Evolutionary conservation across 2,329 filamentous ascomycete species (phyloP), one percentile per base, ranked within the genome.

Genomic region (Pseudogymnoascus sp.): DNA sequence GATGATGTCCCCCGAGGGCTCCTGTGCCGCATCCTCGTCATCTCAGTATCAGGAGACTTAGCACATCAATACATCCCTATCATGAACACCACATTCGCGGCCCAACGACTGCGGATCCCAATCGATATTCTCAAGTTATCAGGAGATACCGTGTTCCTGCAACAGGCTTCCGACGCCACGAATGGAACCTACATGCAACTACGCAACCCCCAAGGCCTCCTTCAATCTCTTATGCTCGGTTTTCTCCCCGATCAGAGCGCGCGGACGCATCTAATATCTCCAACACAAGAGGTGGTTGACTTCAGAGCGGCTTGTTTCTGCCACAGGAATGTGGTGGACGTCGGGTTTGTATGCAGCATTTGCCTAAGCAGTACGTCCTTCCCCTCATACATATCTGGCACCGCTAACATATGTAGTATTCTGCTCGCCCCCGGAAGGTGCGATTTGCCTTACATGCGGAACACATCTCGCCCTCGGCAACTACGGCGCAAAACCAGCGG

Each of bases 261-360:
- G 21, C 78, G 87, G 8, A 75, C 82, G 53, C 83, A 88, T 64
- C 78, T 99, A 44, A 83, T 96, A 44, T 79, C 89, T 4, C 93
- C 95, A 0, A 91, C 89, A 6, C 88, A 91, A 38, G 89, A 93
- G 63, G 87, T 89, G 50, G 92, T 99, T 46, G 96, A 99, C 77
- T 99, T 99, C 74, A 86, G 95, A 46, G 93, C 96, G n/a, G 95
- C 95, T 3, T 99, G 95, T 74, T 99, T 99, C 78, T 99, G 95
- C 74, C 95, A 99, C 77, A 84, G 93, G 60, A 86, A 85, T 37
- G 91, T 97, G 18, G 89, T 99, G 46, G 91, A 97, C 75, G 86
- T 93, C 1, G 95, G 93, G 7, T 99, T 91, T 73, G 93, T 99
- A 38, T 99, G 95, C 79, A 96, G 91, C 66, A 92, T 99, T 69